phyloP scores from a whole-genome alignment of 129 eudicot genomes.

The Smallanthus sonchifolius region DNA sequence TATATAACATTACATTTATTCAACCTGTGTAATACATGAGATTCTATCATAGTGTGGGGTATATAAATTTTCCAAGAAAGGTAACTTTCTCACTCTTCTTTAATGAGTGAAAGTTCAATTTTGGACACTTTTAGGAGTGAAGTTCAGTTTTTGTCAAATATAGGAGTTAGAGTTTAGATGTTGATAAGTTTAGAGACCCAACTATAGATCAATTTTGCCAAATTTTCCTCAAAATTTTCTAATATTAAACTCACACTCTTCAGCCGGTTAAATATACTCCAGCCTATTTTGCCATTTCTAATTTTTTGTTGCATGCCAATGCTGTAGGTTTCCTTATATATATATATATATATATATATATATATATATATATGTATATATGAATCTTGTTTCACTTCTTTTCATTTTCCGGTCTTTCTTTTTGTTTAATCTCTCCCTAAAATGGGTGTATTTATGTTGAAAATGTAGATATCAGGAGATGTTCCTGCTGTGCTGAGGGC shows the following conservation, averaged over 20 bases:
- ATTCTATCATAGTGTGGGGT: too few species aligned
- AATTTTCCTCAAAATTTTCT: not conserved
- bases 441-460: conserved; percentile 3
- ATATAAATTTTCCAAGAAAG: not conserved
- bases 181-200: not conserved
- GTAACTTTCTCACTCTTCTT: not conserved
- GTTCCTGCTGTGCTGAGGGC: conserved; percentile 80
- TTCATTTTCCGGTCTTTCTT: not conserved
- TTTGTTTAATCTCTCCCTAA: not conserved
- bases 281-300: not conserved
- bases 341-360: not conserved
- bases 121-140: not conserved
- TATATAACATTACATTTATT: too few species aligned
- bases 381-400: not conserved
- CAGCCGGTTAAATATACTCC: too few species aligned
- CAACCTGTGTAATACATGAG: too few species aligned
- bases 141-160: not conserved
- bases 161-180: not conserved
- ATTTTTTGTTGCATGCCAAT: not conserved
- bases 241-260: not conserved
- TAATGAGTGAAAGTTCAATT: not conserved
- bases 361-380: not conserved
- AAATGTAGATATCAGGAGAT: conserved; percentile 80
- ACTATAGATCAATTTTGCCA: not conserved
- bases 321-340: not conserved